These are phyloP conservation scores for Candida morakotiae DNA, from an alignment of 805 yeast species.

Conservation along the genomic window DNA sequence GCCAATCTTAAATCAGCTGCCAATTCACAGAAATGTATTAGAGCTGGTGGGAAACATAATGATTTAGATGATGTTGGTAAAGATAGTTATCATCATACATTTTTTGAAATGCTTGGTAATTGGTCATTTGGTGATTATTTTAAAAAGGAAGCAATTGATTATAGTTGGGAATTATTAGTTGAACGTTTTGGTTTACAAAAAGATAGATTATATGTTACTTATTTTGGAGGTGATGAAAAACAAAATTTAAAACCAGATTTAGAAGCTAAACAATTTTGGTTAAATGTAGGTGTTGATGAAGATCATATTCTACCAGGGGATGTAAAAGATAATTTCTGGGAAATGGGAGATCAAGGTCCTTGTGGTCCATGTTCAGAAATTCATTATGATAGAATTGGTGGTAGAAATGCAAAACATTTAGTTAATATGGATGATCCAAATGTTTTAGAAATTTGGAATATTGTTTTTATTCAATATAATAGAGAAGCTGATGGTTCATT, in stretches of 20 bases:
- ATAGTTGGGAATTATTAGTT: constrained; percentile 90
- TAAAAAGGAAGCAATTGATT: constrained; percentile 86
- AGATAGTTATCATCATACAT: constrained; percentile 97
- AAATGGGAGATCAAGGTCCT: constrained; percentile 99
- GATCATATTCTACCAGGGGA: constrained; percentile 92
- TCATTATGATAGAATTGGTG: constrained; percentile 97
- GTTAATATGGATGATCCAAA: constrained; percentile 98
- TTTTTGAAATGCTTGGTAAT: constrained; percentile 98
- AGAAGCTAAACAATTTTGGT: constrained; percentile 89
- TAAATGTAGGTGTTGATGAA: constrained; percentile 80
- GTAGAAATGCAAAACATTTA: constrained; percentile 86
- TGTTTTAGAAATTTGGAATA: constrained; percentile 96
- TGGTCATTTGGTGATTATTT: constrained; percentile 99
- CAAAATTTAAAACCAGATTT: constrained; percentile 87
- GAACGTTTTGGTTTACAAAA: constrained; percentile 73
- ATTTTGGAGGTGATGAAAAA: constrained; percentile 88
- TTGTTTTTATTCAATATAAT: constrained; percentile 94
- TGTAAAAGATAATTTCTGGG: constrained; percentile 96
- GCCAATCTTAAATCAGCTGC: constrained; percentile 81
- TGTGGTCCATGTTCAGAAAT: constrained; percentile 99
- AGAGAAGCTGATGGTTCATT: constrained; percentile 85
- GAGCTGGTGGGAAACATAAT: constrained; percentile 99
- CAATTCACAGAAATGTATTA: constrained; percentile 96
- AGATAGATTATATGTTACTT: constrained; percentile 87
- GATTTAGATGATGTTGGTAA: constrained; percentile 98